Evolutionary conservation across 1,139 yeast species (phyloP).

Genomic region (Saccharomycopsis hybrid): DNA sequence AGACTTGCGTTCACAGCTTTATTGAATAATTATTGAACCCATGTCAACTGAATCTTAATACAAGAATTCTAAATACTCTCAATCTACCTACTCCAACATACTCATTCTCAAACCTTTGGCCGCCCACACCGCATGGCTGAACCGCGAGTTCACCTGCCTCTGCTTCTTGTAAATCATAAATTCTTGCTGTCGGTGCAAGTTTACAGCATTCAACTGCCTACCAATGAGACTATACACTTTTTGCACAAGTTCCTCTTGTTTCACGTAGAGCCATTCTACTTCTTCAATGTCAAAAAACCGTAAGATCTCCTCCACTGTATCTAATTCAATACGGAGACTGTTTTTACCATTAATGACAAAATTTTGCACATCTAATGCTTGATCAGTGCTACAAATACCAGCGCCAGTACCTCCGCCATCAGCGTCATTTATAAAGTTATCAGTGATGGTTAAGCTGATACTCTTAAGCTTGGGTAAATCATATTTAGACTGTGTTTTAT

Average conservation of each 20-base stretch:
- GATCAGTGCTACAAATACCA: too few relatives aligned
- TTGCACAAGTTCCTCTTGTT: constrained; percentile 11
- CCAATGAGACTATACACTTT: not conserved
- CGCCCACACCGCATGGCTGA: constrained; percentile 1
- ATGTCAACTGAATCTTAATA: too few relatives aligned
- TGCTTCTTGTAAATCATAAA: not conserved
- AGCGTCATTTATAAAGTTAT: not conserved
- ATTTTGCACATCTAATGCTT: not conserved
- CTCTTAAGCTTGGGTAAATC: constrained; percentile 2
- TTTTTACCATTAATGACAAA: constrained; percentile 1
- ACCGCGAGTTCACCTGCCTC: not conserved
- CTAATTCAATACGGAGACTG: constrained; percentile 2
- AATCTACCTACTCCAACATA: not conserved
- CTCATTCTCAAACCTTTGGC: constrained; percentile 1
- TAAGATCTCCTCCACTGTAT: constrained; percentile 5
- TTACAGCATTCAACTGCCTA: not conserved
- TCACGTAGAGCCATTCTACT: constrained; percentile 16
- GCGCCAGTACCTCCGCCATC: too few relatives aligned
- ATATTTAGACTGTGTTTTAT: not conserved
- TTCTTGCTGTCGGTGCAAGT: constrained; percentile 1
- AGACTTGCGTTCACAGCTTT: too few relatives aligned
- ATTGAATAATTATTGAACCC: too few relatives aligned
- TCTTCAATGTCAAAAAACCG: constrained; percentile 14
- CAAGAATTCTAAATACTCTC: too few relatives aligned
- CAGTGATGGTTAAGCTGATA: constrained; percentile 1